Conservation (phyloP, 2,329 filamentous ascomycete genomes). For the Trichoderma semiorbis region DNA sequence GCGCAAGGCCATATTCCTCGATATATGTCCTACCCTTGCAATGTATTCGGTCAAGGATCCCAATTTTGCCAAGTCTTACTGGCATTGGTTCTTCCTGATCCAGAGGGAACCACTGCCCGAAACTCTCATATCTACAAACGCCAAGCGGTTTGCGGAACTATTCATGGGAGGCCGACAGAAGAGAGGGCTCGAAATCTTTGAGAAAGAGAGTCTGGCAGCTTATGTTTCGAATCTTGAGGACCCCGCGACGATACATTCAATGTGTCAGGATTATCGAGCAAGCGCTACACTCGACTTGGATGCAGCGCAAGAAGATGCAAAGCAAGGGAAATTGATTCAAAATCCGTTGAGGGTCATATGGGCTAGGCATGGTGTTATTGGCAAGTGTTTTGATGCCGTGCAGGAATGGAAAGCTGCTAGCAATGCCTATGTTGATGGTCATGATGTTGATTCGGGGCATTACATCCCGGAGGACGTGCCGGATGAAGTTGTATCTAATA, state of each 20-base stretch:
- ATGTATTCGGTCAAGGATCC: conserved; percentile 48
- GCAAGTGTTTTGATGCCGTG: conserved; percentile 44
- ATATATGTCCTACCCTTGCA: conserved; percentile 52
- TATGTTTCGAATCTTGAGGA: conserved; percentile 44
- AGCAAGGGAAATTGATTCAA: conserved; percentile 40
- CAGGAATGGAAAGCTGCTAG: conserved; percentile 49
- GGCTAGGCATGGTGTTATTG: conserved; percentile 47
- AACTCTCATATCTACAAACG: conserved; percentile 38
- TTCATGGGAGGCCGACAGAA: conserved; percentile 38
- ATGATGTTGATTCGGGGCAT: conserved; percentile 44
- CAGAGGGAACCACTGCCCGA: conserved; percentile 51
- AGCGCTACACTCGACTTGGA: conserved; percentile 50
- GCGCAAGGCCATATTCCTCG: conserved; percentile 43
- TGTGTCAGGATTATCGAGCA: conserved; percentile 56
- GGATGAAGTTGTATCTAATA: conserved; percentile 28
- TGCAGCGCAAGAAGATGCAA: conserved; percentile 44
- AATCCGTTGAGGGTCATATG: conserved; percentile 50
- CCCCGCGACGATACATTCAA: conserved; percentile 41
- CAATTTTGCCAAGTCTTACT: conserved; percentile 48
- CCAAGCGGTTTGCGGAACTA: conserved; percentile 39
- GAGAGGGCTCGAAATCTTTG: conserved; percentile 19
- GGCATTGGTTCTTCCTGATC: conserved; percentile 58
- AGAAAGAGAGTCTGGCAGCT: conserved; percentile 33
- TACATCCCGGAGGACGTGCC: conserved; percentile 52
- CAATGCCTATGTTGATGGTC: conserved; percentile 37